phyloP scores from a whole-genome alignment of 192 early-diverging fungal genomes.

The Umbelopsis sp. region DNA sequence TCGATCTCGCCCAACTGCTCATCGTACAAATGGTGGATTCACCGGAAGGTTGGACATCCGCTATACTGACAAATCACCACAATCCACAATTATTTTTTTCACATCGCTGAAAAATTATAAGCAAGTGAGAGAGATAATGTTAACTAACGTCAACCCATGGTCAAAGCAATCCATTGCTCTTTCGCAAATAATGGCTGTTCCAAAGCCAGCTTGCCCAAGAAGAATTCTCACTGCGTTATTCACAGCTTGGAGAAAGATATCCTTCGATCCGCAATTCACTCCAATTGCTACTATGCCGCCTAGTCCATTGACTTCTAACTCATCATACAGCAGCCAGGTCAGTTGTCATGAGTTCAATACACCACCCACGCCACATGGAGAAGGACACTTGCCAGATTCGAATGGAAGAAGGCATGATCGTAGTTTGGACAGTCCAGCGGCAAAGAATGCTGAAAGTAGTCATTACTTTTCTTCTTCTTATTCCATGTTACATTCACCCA shows the following conservation, averaged over 20 bases:
- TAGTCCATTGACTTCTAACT: slow-evolving; percentile 27
- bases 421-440: background rate
- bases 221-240: slow-evolving; percentile 59
- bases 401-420: background rate
- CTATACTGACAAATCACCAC: background rate
- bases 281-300: slow-evolving; percentile 57
- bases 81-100: slow-evolving; percentile 53
- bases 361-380: background rate
- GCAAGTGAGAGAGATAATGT: slow-evolving; percentile 46
- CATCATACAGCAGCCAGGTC: background rate
- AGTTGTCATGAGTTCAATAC: background rate
- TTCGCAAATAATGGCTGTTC: slow-evolving; percentile 53
- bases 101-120: slow-evolving; percentile 53
- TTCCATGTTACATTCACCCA: background rate
- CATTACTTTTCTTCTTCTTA: background rate
- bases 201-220: slow-evolving; percentile 65
- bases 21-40: background rate
- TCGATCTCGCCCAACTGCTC: background rate
- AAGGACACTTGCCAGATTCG: background rate
- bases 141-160: background rate
- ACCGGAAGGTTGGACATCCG: background rate
- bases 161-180: slow-evolving; percentile 32
- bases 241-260: slow-evolving; percentile 49
- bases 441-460: background rate
- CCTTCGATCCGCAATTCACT: slow-evolving; percentile 51